Conservation (phyloP, 306 rosid species). For the Lotus japonicus region DNA sequence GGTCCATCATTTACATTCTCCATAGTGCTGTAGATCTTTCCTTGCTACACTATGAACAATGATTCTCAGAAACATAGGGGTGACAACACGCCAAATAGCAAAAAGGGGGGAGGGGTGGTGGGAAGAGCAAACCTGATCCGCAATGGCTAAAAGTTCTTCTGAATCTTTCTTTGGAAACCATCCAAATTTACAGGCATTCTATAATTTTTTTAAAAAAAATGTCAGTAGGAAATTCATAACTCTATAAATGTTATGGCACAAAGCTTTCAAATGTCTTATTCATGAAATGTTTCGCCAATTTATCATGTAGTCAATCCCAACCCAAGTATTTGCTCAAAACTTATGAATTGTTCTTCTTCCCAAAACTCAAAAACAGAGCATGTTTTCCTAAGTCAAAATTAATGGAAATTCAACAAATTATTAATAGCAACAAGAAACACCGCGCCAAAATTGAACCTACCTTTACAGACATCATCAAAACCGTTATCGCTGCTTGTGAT, state of each 20-base stretch:
- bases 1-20: constrained; percentile 30
- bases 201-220: constrained; percentile 2
- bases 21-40: constrained; percentile 41
- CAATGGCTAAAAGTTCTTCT: constrained; percentile 48
- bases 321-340: not conserved
- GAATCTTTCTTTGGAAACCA: constrained; percentile 66
- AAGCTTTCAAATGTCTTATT: not conserved
- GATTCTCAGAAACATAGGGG: constrained; percentile 12
- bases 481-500: constrained; percentile 53
- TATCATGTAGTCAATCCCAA: constrained; percentile 1
- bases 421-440: not conserved
- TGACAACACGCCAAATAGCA: not conserved
- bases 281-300: not conserved
- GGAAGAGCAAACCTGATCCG: constrained; percentile 52
- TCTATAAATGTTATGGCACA: not conserved
- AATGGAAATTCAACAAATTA: constrained; percentile 11
- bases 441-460: constrained; percentile 26
- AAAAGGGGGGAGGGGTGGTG: not conserved
- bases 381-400: not conserved
- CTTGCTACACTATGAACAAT: constrained; percentile 37
- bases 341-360: not conserved
- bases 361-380: not conserved
- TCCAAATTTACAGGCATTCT: constrained; percentile 70
- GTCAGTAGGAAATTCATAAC: constrained; percentile 14
- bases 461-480: constrained; percentile 73